Conservation (phyloP, 2,329 filamentous ascomycete genomes). For the Dendryphion nanum region DNA sequence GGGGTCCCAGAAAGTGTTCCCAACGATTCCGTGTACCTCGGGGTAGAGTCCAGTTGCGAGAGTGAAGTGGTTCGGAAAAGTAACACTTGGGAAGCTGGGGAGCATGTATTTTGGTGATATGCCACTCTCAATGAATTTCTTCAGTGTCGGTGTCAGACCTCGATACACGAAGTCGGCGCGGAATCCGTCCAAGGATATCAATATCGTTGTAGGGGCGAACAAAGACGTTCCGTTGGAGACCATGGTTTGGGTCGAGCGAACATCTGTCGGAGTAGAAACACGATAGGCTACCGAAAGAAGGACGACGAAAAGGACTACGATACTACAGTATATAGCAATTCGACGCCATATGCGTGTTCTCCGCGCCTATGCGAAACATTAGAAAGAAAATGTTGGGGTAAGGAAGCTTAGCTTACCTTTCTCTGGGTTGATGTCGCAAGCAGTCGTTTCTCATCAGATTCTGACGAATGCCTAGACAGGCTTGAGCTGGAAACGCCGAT, state of each 20-base stretch:
- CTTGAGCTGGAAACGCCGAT: constrained; percentile 59
- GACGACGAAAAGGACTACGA: constrained; percentile 54
- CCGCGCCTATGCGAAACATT: constrained; percentile 16
- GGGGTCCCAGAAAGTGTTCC: constrained; percentile 94
- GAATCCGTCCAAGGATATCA: constrained; percentile 94
- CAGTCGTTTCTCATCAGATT: constrained; percentile 53
- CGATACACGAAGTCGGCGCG: constrained; percentile 88
- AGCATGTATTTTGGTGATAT: constrained; percentile 91
- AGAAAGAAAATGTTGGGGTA: constrained; percentile 32
- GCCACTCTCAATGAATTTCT: constrained; percentile 74
- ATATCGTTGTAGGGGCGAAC: constrained; percentile 87
- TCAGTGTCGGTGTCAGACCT: constrained; percentile 78
- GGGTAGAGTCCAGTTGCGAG: constrained; percentile 89
- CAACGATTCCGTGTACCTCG: constrained; percentile 87
- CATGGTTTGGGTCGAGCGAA: constrained; percentile 31
- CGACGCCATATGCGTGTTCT: constrained; percentile 41
- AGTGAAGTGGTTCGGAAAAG: constrained; percentile 93
- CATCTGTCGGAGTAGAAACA: constrained; percentile 42
- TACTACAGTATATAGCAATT: constrained; percentile 41
- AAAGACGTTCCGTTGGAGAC: constrained; percentile 78
- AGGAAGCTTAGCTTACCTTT: constrained; percentile 21
- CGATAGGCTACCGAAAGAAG: constrained; percentile 58
- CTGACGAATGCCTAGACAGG: constrained; percentile 38
- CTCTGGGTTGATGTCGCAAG: constrained; percentile 49
- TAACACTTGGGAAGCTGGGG: constrained; percentile 93